Evolutionary conservation across 352 stramenopile species (phyloP).

Genomic region (Phytophthora agathidicida): DNA sequence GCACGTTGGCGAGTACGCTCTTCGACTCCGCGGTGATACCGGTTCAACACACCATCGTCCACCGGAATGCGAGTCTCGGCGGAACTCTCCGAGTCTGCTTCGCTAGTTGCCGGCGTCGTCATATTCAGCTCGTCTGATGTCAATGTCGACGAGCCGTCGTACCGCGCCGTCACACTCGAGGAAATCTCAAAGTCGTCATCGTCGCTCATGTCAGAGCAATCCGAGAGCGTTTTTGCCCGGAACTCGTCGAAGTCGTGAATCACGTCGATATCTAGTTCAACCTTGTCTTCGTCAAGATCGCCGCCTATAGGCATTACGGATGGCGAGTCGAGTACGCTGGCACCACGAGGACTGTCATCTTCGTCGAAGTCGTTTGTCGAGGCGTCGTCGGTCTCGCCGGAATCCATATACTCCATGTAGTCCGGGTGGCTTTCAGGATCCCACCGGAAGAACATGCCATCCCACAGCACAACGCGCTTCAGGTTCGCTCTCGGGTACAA

Average conservation of each 20-base stretch:
- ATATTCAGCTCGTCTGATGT: conserved; percentile 39
- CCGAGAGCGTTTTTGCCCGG: conserved; percentile 66
- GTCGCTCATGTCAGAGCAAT: conserved; percentile 86
- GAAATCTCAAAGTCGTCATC: conserved; percentile 69
- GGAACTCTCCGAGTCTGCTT: conserved; percentile 36
- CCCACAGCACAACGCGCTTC: conserved; percentile 87
- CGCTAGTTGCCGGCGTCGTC: conserved; percentile 28
- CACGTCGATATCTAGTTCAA: conserved; percentile 77
- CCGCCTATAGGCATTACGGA: conserved; percentile 49
- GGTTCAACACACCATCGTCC: conserved; percentile 54
- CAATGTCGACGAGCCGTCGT: conserved; percentile 39
- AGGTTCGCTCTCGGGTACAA: conserved; percentile 87
- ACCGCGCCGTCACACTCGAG: conserved; percentile 36
- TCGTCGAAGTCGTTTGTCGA: conserved; percentile 37
- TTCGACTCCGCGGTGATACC: conserved; percentile 66
- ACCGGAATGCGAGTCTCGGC: conserved; percentile 30
- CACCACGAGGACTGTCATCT: conserved; percentile 31
- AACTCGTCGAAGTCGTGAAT: conserved; percentile 87
- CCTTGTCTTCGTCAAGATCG: conserved; percentile 72
- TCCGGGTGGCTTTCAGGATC: conserved; percentile 85
- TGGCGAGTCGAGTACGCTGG: conserved; percentile 40
- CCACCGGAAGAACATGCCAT: conserved; percentile 89
- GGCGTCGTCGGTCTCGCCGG: conserved; percentile 44
- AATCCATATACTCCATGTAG: conserved; percentile 89
- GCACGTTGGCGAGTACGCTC: conserved; percentile 81